Percentiles rank a stretch among this genome's conserved stretches.
phyloP scores from a whole-genome alignment of 768 basidiomycete genomes.

The Pholiota microspora region DNA sequence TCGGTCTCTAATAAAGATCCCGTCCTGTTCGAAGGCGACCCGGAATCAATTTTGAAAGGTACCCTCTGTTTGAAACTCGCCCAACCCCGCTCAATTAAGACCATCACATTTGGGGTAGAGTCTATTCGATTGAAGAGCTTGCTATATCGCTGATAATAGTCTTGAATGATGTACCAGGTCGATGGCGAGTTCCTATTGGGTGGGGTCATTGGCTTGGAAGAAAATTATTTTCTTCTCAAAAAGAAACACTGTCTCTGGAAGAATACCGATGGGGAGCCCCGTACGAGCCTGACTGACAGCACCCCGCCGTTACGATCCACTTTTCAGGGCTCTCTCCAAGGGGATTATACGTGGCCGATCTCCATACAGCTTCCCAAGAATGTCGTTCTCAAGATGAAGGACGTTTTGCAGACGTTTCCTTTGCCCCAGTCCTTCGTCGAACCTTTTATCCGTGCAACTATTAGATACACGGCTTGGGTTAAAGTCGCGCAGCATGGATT shows the following conservation, averaged over 20 bases:
- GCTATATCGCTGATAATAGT: neutral
- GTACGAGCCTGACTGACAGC: neutral
- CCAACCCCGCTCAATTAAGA: neutral
- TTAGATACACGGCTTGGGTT: slow-evolving; percentile 34
- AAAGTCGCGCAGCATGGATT: slow-evolving; percentile 28
- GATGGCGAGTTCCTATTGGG: neutral
- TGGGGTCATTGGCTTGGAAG: neutral
- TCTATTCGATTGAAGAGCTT: neutral
- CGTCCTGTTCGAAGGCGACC: neutral
- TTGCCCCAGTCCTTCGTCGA: slow-evolving; percentile 40
- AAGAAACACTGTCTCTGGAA: slow-evolving; percentile 31
- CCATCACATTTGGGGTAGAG: neutral
- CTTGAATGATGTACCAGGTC: neutral
- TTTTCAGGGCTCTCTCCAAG: slow-evolving; percentile 29
- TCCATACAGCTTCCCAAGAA: slow-evolving; percentile 38
- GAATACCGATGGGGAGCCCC: slow-evolving; percentile 28
- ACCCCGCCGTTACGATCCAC: slow-evolving; percentile 4
- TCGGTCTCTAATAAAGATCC: neutral
- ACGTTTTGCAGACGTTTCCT: slow-evolving; percentile 19
- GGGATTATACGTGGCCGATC: slow-evolving; percentile 36
- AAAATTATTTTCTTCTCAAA: neutral
- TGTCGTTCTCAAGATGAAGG: slow-evolving; percentile 2
- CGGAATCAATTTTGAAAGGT: neutral
- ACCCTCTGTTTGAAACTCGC: neutral
- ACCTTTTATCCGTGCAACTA: slow-evolving; percentile 32